These are phyloP conservation scores for Paraphoma sp. DNA, from an alignment of 2,329 filamentous ascomycete species.

Conservation along the genomic window DNA sequence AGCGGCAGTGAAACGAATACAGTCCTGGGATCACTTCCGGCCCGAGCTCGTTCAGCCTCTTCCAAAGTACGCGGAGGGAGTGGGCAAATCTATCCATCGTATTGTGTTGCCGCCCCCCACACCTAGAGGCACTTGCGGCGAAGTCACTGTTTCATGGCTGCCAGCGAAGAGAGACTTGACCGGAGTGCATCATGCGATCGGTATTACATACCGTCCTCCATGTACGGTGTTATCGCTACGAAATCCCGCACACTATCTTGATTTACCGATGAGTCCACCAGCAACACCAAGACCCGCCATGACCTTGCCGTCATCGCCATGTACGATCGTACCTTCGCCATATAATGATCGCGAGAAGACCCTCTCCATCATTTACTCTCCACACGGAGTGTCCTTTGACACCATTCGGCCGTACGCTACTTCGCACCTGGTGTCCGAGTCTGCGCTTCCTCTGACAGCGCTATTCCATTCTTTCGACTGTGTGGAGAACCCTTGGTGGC, in stretches of 20 bases:
- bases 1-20: constrained; percentile 68
- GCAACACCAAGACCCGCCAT: constrained; percentile 39
- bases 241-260: constrained; percentile 42
- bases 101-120: constrained; percentile 63
- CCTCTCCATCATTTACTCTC: constrained; percentile 69
- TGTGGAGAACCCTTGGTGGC: constrained; percentile 66
- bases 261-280: constrained; percentile 47
- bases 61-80: constrained; percentile 50
- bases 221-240: constrained; percentile 45
- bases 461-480: constrained; percentile 70
- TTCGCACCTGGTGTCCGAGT: constrained; percentile 62
- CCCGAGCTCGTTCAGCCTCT: constrained; percentile 53
- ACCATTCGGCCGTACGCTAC: constrained; percentile 63
- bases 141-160: constrained; percentile 75
- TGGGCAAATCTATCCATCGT: constrained; percentile 50
- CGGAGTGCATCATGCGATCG: constrained; percentile 70
- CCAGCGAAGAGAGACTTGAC: constrained; percentile 66
- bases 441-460: constrained; percentile 67
- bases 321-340: constrained; percentile 42
- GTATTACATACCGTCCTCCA: constrained; percentile 74
- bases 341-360: constrained; percentile 51
- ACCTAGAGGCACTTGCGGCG: constrained; percentile 63
- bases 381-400: constrained; percentile 65
- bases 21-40: constrained; percentile 72
- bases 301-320: constrained; percentile 41